A percentile compares a stretch with the other conserved stretches of the same genome.
phyloP scores from a whole-genome alignment of 2,329 filamentous ascomycete species.

The Lasiodiplodia sp. region DNA sequence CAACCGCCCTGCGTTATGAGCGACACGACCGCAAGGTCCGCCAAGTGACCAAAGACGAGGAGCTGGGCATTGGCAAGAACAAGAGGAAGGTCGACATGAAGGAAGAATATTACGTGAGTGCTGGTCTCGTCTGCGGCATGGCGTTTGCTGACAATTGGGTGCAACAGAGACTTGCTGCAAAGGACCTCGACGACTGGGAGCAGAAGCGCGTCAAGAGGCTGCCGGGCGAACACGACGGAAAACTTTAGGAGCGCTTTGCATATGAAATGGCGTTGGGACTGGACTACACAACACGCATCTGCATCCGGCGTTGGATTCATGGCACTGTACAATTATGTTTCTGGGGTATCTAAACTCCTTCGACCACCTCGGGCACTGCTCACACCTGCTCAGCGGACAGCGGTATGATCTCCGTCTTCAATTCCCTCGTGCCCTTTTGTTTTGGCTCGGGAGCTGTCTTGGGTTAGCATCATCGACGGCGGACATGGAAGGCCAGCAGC shows the following conservation, averaged over 20 bases:
- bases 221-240: constrained; percentile 87
- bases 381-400: constrained; percentile 14
- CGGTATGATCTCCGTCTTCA: constrained; percentile 66
- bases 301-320: constrained; percentile 14
- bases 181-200: constrained; percentile 95
- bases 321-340: constrained; percentile 10
- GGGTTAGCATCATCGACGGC: constrained; percentile 15
- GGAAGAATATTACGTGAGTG: constrained; percentile 85
- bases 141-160: constrained; percentile 30
- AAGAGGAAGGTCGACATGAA: constrained; percentile 77
- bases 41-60: constrained; percentile 84
- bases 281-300: constrained; percentile 9
- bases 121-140: not conserved
- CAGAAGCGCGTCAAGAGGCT: constrained; percentile 92
- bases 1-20: constrained; percentile 93
- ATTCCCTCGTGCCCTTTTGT: constrained; percentile 68
- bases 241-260: constrained; percentile 54
- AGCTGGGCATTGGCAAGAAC: constrained; percentile 77
- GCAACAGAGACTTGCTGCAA: constrained; percentile 76
- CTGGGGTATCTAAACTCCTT: constrained; percentile 27
- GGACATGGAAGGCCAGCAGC: not conserved
- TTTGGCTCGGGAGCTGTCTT: constrained; percentile 66
- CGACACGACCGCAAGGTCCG: constrained; percentile 88
- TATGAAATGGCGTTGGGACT: constrained; percentile 17
- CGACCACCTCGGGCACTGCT: not conserved